These are phyloP conservation scores for Schwanniomyces vanrijiae DNA, from an alignment of 805 yeast species.

Conservation along the genomic window DNA sequence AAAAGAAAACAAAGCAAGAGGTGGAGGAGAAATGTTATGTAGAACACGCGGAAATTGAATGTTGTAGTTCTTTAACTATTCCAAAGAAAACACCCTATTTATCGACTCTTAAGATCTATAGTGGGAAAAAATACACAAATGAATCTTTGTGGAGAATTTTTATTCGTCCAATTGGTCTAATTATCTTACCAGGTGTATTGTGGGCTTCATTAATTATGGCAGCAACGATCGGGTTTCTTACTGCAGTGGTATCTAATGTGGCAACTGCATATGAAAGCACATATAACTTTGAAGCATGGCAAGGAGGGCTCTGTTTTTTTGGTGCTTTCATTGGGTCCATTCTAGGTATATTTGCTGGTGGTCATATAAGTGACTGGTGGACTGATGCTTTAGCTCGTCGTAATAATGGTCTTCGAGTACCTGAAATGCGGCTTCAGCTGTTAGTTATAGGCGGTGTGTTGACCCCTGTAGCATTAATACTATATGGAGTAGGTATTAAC, in stretches of 20 bases:
- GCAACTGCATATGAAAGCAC: not conserved
- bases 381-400: not conserved
- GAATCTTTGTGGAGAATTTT: not conserved
- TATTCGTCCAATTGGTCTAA: slow-evolving; percentile 1
- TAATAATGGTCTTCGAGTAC: slow-evolving; percentile 27
- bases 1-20: not conserved
- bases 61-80: not conserved
- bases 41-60: not conserved
- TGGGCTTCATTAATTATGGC: slow-evolving; percentile 1
- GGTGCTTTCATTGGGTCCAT: not conserved
- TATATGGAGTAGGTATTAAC: not conserved
- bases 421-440: slow-evolving; percentile 16
- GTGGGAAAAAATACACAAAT: not conserved
- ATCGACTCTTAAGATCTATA: not conserved
- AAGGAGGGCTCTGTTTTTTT: not conserved
- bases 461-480: not conserved
- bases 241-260: not conserved
- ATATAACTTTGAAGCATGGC: not conserved
- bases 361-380: slow-evolving; percentile 1
- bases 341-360: not conserved
- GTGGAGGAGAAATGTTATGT: not conserved
- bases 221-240: not conserved
- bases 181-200: not conserved
- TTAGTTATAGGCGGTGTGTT: not conserved
- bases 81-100: not conserved